phyloP scores from a whole-genome alignment of 768 basidiomycete genomes.

The Lentinula sp. region DNA sequence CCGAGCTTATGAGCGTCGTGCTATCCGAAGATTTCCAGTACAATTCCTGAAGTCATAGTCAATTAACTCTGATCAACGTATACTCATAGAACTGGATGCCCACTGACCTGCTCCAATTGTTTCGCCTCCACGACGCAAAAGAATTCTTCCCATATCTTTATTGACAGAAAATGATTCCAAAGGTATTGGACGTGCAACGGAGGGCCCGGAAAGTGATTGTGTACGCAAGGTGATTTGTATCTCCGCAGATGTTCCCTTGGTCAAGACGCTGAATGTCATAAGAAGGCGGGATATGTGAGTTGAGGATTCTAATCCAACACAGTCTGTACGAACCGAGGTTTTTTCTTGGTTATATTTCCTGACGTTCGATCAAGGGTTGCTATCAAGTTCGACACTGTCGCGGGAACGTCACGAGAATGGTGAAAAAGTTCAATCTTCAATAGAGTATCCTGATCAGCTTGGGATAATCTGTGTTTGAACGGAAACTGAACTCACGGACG shows the following conservation, averaged over 20 bases:
- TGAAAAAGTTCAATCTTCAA: constrained; percentile 87
- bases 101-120: constrained; percentile 84
- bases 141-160: constrained; percentile 93
- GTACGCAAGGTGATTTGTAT: constrained; percentile 75
- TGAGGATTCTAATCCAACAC: neutral
- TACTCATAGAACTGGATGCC: neutral
- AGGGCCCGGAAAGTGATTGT: constrained; percentile 40
- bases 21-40: constrained; percentile 31
- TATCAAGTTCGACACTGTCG: constrained; percentile 77
- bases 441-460: neutral
- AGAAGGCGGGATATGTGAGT: too few species aligned
- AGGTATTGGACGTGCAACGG: constrained; percentile 58
- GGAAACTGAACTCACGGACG: constrained; percentile 50
- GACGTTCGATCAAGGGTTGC: constrained; percentile 72
- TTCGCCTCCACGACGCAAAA: constrained; percentile 86
- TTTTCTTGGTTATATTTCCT: constrained; percentile 66
- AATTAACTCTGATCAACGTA: neutral
- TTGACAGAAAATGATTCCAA: constrained; percentile 81
- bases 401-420: constrained; percentile 90
- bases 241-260: constrained; percentile 81
- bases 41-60: constrained; percentile 29
- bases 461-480: neutral
- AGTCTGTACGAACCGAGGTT: constrained; percentile 60
- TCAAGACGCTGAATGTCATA: constrained; percentile 54
- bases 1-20: too few species aligned